Percentiles rank a stretch among this genome's conserved stretches.
Evolutionary conservation across 2,329 filamentous ascomycete genomes (phyloP).

Genomic region (Colletotrichum sp.): DNA sequence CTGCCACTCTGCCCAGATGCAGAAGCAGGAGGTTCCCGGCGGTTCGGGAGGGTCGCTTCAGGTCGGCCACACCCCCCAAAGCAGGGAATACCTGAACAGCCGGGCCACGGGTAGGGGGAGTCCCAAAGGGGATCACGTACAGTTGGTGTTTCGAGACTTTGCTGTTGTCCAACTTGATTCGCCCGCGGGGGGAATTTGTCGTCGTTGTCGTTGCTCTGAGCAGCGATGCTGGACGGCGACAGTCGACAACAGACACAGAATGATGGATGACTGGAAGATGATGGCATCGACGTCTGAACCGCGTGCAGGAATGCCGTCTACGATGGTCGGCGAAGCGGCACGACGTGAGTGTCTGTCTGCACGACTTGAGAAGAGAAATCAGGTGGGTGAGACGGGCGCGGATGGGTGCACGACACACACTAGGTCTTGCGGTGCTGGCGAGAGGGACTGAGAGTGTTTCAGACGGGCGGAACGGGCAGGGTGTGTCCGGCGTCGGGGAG

Average conservation of each 20-base stretch:
- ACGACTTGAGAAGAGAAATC: conserved; percentile 2
- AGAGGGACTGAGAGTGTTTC: conserved; percentile 39
- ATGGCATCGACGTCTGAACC: conserved; percentile 11
- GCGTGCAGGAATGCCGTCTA: background rate
- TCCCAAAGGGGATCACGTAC: conserved; percentile 42
- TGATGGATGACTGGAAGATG: background rate
- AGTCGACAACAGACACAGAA: background rate
- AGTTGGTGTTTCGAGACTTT: conserved; percentile 44
- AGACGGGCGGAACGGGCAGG: conserved; percentile 36
- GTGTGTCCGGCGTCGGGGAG: conserved; percentile 20
- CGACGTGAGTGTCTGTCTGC: background rate
- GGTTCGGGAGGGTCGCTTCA: conserved; percentile 26
- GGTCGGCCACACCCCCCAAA: conserved; percentile 23
- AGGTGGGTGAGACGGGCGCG: conserved; percentile 12
- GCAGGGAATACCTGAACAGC: conserved; percentile 33
- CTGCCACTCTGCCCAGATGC: conserved; percentile 27
- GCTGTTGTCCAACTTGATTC: conserved; percentile 27
- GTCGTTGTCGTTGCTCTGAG: background rate
- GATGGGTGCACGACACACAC: conserved; percentile 18
- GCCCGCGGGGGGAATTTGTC: conserved; percentile 16
- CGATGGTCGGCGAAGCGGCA: conserved; percentile 2
- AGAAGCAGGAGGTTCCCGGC: conserved; percentile 25
- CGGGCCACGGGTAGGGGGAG: conserved; percentile 34
- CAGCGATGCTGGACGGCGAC: background rate
- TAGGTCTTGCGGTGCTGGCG: conserved; percentile 14